phyloP scores from a whole-genome alignment of 441 rosid genomes.

The Jatropha multifida region DNA sequence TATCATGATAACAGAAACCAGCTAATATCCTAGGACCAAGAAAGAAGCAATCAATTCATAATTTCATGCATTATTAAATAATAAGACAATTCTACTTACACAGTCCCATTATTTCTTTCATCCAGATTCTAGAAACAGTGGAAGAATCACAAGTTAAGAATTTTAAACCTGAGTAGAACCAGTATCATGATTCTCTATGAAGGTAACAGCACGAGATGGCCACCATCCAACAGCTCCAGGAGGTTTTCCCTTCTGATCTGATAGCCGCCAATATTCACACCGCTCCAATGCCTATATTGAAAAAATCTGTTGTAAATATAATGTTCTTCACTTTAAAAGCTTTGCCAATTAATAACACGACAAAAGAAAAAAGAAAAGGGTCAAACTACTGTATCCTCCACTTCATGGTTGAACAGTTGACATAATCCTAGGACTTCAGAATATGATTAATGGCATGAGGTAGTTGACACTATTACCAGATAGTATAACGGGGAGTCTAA shows the following conservation, averaged over 20 bases:
- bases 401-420: neutral
- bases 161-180: slow-evolving; percentile 92
- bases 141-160: slow-evolving; percentile 4
- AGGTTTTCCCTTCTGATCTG: slow-evolving; percentile 86
- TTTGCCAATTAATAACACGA: neutral
- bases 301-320: slow-evolving; percentile 12
- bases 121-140: neutral
- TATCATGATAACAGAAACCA: neutral
- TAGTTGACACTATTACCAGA: too few relatives aligned
- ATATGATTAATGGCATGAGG: neutral
- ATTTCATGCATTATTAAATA: neutral
- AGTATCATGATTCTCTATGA: slow-evolving; percentile 95
- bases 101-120: neutral
- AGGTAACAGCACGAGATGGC: slow-evolving; percentile 99
- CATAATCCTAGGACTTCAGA: neutral
- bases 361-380: neutral
- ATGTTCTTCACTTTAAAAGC: neutral
- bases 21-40: neutral
- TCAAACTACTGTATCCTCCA: neutral
- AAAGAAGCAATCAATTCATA: slow-evolving; percentile 4
- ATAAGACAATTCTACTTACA: neutral
- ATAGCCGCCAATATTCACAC: slow-evolving; percentile 94
- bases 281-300: slow-evolving; percentile 61
- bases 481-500: too few relatives aligned
- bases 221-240: slow-evolving; percentile 99